A percentile compares a stretch with the other conserved stretches of the same genome.
phyloP scores from a whole-genome alignment of 2,329 filamentous ascomycete species.

The Botrytis squamosa region DNA sequence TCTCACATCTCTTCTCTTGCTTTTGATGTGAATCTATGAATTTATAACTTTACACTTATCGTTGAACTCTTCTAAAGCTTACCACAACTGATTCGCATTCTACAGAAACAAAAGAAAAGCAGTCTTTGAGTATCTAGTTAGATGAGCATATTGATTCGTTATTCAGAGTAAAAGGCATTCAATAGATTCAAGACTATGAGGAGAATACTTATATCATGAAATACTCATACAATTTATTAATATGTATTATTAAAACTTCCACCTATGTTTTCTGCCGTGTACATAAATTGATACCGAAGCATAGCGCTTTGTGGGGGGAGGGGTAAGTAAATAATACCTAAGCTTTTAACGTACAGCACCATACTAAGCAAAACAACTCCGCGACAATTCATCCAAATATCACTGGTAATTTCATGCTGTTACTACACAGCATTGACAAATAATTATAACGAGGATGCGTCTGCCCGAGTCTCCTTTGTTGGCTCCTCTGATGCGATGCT shows the following conservation, averaged over 20 bases:
- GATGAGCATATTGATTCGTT: not conserved
- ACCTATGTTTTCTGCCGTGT: not conserved
- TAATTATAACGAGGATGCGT: slow-evolving; percentile 33
- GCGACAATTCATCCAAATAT: not conserved
- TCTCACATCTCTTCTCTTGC: not conserved
- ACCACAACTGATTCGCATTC: not conserved
- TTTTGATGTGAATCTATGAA: not conserved
- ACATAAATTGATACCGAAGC: not conserved
- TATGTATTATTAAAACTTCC: not conserved
- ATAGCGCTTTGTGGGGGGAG: slow-evolving; percentile 10
- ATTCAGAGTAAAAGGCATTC: not conserved
- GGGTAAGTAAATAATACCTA: not conserved
- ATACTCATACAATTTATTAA: not conserved
- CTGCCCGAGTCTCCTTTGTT: slow-evolving; percentile 33
- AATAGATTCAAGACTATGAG: not conserved
- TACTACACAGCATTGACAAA: slow-evolving; percentile 3
- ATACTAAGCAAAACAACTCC: not conserved
- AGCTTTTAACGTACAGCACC: not conserved
- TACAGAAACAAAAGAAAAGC: too few species aligned
- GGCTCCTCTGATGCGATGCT: slow-evolving; percentile 34
- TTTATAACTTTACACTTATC: not conserved
- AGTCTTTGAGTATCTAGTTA: not conserved
- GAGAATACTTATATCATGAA: not conserved
- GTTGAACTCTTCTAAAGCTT: not conserved
- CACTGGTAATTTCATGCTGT: not conserved